Evolutionary conservation across 2,329 filamentous ascomycete species (phyloP).

Genomic region (Venturia aucupariae): DNA sequence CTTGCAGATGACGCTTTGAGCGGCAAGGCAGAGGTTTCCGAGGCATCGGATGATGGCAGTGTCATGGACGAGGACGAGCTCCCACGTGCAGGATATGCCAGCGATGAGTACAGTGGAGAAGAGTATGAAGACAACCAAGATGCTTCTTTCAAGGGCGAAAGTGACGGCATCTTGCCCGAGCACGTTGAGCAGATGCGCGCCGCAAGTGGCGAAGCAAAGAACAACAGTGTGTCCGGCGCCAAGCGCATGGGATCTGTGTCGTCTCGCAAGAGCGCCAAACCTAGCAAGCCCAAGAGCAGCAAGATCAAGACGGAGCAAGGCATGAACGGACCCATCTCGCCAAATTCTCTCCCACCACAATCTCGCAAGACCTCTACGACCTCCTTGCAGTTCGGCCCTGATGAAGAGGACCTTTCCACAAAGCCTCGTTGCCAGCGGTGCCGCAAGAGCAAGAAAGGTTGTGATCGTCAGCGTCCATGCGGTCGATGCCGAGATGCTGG

Average conservation of each 20-base stretch:
- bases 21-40: conserved; percentile 75
- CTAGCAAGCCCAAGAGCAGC: conserved; percentile 13
- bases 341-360: conserved; percentile 55
- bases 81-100: conserved; percentile 26
- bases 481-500: conserved; percentile 93
- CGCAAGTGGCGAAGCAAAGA: conserved; percentile 33
- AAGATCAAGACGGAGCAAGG: conserved; percentile 36
- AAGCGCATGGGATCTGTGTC: conserved; percentile 26
- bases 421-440: conserved; percentile 97
- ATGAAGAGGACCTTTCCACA: conserved; percentile 84
- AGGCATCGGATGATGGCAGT: conserved; percentile 66
- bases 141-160: conserved; percentile 45
- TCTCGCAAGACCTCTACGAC: conserved; percentile 67
- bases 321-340: conserved; percentile 40
- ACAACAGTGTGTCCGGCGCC: conserved; percentile 23
- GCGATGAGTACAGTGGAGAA: conserved; percentile 52
- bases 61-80: conserved; percentile 61
- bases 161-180: conserved; percentile 36
- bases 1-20: conserved; percentile 81
- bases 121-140: conserved; percentile 46
- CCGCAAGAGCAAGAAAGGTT: conserved; percentile 99
- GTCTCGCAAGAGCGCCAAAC: conserved; percentile 32
- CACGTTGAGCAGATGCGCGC: conserved; percentile 24
- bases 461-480: conserved; percentile 91
- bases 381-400: conserved; percentile 56